phyloP scores from a whole-genome alignment of 768 basidiomycete genomes.

The Omphalotus guepiniiformis region DNA sequence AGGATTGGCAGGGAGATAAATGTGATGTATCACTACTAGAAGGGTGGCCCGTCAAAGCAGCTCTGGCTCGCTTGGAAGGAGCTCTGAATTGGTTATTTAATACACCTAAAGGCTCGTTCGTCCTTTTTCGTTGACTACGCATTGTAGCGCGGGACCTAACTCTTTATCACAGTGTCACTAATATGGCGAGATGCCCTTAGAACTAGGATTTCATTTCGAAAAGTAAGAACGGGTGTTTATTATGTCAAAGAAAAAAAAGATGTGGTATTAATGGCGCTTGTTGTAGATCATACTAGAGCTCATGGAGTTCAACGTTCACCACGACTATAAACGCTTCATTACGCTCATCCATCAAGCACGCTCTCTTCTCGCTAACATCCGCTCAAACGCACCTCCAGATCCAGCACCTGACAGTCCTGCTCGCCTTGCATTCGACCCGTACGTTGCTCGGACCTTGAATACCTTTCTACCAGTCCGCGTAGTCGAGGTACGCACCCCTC shows the following conservation, averaged over 20 bases:
- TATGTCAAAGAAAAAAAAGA: no score
- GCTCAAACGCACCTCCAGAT: conserved; percentile 30
- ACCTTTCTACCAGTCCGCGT: conserved; percentile 68
- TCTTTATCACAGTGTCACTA: conserved; percentile 32
- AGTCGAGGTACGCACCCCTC: conserved; percentile 44
- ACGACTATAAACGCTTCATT: conserved; percentile 31
- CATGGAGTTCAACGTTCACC: conserved; percentile 37
- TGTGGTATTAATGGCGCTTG: no score
- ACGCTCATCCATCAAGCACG: conserved; percentile 36
- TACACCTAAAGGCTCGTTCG: conserved; percentile 36
- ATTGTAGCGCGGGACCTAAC: background rate
- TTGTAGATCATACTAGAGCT: conserved; percentile 54
- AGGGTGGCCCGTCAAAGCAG: conserved; percentile 46
- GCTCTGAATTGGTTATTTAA: conserved; percentile 57
- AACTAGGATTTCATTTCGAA: conserved; percentile 51
- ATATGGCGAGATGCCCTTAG: conserved; percentile 48
- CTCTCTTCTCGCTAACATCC: conserved; percentile 36
- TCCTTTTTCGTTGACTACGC: background rate
- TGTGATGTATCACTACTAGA: conserved; percentile 76
- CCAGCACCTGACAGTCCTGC: conserved; percentile 43
- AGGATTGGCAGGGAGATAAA: conserved; percentile 91
- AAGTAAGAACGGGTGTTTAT: no score
- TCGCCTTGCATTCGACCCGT: conserved; percentile 57
- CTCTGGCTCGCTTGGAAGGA: conserved; percentile 49
- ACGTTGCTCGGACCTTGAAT: conserved; percentile 60